Evolutionary conservation across 306 rosid genomes (phyloP), one percentile per base, ranked within the genome.

Genomic region (Vigna angularis): DNA sequence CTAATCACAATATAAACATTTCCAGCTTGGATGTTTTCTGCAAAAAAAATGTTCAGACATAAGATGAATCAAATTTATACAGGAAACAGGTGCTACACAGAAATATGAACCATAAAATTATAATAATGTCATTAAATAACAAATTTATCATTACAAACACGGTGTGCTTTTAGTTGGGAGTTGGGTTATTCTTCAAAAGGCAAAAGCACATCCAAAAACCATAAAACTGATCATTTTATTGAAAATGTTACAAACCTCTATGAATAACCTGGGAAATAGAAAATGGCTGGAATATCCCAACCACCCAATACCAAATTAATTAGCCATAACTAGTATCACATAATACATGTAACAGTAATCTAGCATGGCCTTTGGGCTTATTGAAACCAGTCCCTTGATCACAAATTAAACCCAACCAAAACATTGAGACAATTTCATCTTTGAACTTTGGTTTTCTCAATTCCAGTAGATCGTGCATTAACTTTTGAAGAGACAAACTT

Each of bases 1-100:
- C 98, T 88, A 47, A 93, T 87, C 77, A 82, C 93, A 68, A 95
- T 49, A 80, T 87, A 95, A 69, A 74, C 79, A 77, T 79, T 72
- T 84, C 89, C 86, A 79, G 14, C 38, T 66, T 72, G 80, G 62
- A 76, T 50, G 74, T 76, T 79, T 45, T 85, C 94, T 88, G 91
- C 74, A 73, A 72, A 87, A 30, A 26, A 74, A 78, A 66, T 76
- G 42, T 32, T 52, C 32, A 42, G 10, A 70, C 48, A 73, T 56
- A 55, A 44, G 64, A 76, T 66, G 22, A 77, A 81, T 28, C 45
- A 42, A 52, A 58, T 40, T 16, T 62, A 63, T 77, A 61, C 73
- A 64, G 51, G 70, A 78, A 77, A 74, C 49, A 14, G 79, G 57
- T 32, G 44, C 45, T 61, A 56, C 77, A 53, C 67, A 58, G 38